Evolutionary conservation across 116 monocot species (phyloP), one percentile per base, ranked within the genome.

Genomic region (Papilionanthe hybrid): DNA sequence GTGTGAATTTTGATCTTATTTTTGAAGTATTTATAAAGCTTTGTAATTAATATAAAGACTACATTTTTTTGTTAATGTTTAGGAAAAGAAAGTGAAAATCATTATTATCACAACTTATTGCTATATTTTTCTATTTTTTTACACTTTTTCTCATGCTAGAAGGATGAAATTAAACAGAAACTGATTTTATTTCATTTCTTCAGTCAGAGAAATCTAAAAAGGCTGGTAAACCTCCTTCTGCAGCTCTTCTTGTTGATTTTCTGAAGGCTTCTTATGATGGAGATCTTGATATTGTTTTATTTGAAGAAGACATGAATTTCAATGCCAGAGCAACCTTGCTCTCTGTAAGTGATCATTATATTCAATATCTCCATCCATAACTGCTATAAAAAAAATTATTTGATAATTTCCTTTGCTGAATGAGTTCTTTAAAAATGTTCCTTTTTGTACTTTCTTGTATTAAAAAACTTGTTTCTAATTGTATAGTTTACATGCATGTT

Each of bases 281-380:
- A 48, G 63, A 86, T 48, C 86, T 94, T 44, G 94, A 97, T 44
- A 76, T 92, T 25, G 75, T 85, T 75, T 80, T 92, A 25, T 78
- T 97, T 25, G 92, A 97, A 78, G 90, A 91, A 82, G 92, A 91
- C 49, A 91, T 97, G 94, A 94, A 97, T 82, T 97, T 97, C 81
- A 97, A 97, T 81, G 89, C 92, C 43, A 85, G 97, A 69, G 91
- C 88, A 22, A 86, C 85, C 48, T 89, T 92, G 65, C 81, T 94
- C 55, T 87, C 75, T 42, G 94, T 94, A 86, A 85, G 86, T 85
- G 43, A 44, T 45, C 45, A 55, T 55, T 78, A 15, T 32, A 3
- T 42, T 50, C 49, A 50, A 69, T 15, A 15, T 53, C 53, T 17
- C 17, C n/a, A 73, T 43, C 6, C 71, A 18, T 71, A 32, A 18